These are phyloP conservation scores for Irpex lacteus DNA, from an alignment of 1,284 basidiomycete species.

Conservation along the genomic window DNA sequence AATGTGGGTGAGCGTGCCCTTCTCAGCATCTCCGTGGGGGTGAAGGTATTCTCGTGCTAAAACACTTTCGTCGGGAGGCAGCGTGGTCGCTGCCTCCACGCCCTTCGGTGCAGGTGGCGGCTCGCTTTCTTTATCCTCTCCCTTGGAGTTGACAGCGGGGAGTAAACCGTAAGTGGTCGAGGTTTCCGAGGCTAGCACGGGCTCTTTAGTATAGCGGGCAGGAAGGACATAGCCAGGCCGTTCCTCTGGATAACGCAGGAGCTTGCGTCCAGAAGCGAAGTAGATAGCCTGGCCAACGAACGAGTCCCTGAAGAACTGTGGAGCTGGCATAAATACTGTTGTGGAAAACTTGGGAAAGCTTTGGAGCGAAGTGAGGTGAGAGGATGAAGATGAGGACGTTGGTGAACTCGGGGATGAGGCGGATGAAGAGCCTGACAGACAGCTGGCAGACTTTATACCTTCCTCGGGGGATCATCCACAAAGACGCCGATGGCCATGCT, in stretches of 20 bases:
- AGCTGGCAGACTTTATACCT: not conserved
- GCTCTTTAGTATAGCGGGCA: not conserved
- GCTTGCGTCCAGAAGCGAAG: constrained; percentile 12
- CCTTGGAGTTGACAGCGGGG: not conserved
- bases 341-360: not conserved
- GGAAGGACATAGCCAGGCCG: constrained; percentile 12
- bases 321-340: constrained; percentile 7
- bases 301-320: constrained; percentile 15
- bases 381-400: not conserved
- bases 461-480: not conserved
- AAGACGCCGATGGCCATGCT: not conserved
- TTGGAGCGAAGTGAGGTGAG: not conserved
- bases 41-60: not conserved
- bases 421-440: not conserved
- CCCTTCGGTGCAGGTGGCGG: not conserved
- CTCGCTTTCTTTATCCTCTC: not conserved
- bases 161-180: not conserved
- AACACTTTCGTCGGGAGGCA: constrained; percentile 2
- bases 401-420: too few relatives aligned
- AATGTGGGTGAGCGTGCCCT: not conserved
- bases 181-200: not conserved
- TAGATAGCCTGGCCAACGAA: constrained; percentile 17
- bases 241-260: constrained; percentile 17
- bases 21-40: not conserved
- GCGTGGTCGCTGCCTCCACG: not conserved